A percentile compares a stretch with the other conserved stretches of the same genome.
phyloP scores from a whole-genome alignment of 305 asterid genomes.

The Petunia hybrid region DNA sequence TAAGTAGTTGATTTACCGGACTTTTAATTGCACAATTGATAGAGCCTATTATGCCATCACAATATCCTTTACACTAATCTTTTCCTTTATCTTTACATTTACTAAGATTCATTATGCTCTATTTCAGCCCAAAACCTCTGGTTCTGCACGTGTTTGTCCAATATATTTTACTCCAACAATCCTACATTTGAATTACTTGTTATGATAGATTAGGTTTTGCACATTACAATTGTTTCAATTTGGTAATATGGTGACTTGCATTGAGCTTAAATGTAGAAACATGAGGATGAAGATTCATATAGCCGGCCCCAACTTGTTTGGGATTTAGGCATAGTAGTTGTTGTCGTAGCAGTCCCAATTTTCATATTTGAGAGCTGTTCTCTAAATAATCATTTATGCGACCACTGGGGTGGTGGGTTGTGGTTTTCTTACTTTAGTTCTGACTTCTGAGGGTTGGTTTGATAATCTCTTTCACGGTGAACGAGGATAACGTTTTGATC shows the following conservation, averaged over 20 bases:
- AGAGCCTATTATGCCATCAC: slow-evolving; percentile 10
- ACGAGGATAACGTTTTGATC: no score
- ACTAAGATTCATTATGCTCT: background rate
- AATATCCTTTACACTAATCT: background rate
- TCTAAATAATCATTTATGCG: background rate
- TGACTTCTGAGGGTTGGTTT: background rate
- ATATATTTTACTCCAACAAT: background rate
- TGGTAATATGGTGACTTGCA: no score
- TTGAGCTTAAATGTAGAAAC: no score
- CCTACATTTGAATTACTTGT: background rate
- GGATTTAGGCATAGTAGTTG: no score
- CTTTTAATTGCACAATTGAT: slow-evolving; percentile 20
- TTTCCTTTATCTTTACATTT: slow-evolving; percentile 8
- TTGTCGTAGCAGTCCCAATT: background rate
- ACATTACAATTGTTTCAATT: background rate
- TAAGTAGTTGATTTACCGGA: background rate
- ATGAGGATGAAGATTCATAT: no score
- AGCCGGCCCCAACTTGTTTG: no score
- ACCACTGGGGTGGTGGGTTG: background rate
- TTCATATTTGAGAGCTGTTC: slow-evolving; percentile 10
- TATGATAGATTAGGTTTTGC: background rate
- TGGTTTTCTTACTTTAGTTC: slow-evolving; percentile 5
- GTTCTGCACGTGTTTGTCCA: background rate
- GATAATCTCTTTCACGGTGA: background rate
- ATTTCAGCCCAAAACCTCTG: background rate